Conservation (phyloP, 1,139 yeast genomes). For the Debaryomyces robertsiae region DNA sequence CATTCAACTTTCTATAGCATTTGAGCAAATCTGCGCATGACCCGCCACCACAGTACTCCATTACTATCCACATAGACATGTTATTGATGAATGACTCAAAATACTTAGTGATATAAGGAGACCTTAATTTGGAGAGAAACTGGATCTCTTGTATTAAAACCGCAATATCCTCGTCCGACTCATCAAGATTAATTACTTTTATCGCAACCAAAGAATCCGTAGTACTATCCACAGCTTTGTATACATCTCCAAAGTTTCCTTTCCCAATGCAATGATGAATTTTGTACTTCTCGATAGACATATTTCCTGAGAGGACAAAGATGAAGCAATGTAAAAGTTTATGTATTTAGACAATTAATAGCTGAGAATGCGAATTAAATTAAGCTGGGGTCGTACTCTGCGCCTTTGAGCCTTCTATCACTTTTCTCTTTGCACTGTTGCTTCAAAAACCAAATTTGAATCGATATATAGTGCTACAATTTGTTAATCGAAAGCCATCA, state of each 20-base stretch:
- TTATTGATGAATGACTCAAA: conserved; percentile 63
- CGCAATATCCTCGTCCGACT: conserved; percentile 70
- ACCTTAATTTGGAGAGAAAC: conserved; percentile 63
- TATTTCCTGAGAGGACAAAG: conserved; percentile 7
- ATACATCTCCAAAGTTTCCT: conserved; percentile 90
- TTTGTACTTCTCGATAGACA: conserved; percentile 31
- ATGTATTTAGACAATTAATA: conserved; percentile 1
- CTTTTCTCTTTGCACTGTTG: no score
- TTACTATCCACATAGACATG: conserved; percentile 78
- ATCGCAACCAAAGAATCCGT: conserved; percentile 62
- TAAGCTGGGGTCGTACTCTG: neutral
- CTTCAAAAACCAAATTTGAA: no score
- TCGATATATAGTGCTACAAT: no score
- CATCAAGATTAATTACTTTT: conserved; percentile 76
- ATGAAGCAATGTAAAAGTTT: neutral
- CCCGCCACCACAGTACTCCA: conserved; percentile 95
- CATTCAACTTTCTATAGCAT: conserved; percentile 54
- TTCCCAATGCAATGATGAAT: conserved; percentile 68
- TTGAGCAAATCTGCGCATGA: conserved; percentile 77
- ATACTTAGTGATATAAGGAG: conserved; percentile 68
- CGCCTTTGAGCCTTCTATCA: no score
- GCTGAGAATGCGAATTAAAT: conserved; percentile 4
- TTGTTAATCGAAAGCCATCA: no score
- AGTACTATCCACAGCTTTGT: conserved; percentile 50
- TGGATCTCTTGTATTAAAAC: conserved; percentile 74